Evolutionary conservation across 805 yeast species (phyloP).

Genomic region (Candida adriatica): DNA sequence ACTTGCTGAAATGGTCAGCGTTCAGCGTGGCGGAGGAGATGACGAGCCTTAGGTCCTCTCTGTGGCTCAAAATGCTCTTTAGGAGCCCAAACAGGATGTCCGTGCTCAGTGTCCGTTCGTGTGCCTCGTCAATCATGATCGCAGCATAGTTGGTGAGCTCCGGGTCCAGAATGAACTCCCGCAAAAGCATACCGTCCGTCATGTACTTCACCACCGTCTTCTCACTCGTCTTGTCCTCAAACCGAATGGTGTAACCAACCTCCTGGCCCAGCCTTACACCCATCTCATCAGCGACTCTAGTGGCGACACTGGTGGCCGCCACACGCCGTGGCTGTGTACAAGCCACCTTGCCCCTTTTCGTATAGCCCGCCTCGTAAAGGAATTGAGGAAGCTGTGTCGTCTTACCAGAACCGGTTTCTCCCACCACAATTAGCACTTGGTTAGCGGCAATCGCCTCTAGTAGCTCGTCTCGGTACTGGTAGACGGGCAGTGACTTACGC

Average conservation of each 20-base stretch:
- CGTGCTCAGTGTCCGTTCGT: conserved; percentile 90
- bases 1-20: conserved; percentile 77
- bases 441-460: conserved; percentile 51
- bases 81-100: conserved; percentile 76
- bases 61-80: conserved; percentile 54
- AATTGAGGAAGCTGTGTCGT: conserved; percentile 92
- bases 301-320: conserved; percentile 88
- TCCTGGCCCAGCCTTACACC: conserved; percentile 71
- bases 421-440: conserved; percentile 71
- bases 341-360: conserved; percentile 54
- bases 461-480: conserved; percentile 49
- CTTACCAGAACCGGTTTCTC: conserved; percentile 92
- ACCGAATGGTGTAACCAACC: conserved; percentile 86
- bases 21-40: conserved; percentile 95
- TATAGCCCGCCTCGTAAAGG: conserved; percentile 74
- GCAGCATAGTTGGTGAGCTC: conserved; percentile 64
- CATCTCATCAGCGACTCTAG: conserved; percentile 88
- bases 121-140: conserved; percentile 94
- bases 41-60: conserved; percentile 68
- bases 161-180: conserved; percentile 80
- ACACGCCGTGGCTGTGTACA: conserved; percentile 95
- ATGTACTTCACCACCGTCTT: conserved; percentile 76
- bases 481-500: conserved; percentile 71
- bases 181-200: conserved; percentile 91
- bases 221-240: conserved; percentile 68